These are phyloP conservation scores for Orbilia quercus DNA, from an alignment of 2,329 filamentous ascomycete genomes.

Conservation along the genomic window DNA sequence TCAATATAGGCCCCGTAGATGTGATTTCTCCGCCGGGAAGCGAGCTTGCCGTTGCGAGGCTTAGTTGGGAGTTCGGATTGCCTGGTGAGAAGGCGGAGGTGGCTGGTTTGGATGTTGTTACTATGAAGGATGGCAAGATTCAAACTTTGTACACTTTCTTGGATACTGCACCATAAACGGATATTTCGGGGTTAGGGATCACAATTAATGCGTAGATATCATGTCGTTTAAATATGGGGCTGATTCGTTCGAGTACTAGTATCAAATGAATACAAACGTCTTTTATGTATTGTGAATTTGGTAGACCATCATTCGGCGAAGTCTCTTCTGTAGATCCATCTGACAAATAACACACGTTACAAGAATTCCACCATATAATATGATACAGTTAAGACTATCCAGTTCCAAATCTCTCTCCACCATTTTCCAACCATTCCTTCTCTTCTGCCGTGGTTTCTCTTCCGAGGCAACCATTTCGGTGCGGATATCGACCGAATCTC, in stretches of 20 bases:
- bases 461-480: constrained; percentile 69
- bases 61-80: constrained; percentile 33
- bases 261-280: no score
- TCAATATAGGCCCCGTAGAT: constrained; percentile 22
- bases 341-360: no score
- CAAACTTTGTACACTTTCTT: constrained; percentile 43
- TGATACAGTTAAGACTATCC: constrained; percentile 14
- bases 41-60: constrained; percentile 26
- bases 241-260: no score
- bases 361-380: no score
- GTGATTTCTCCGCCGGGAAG: constrained; percentile 20
- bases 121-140: constrained; percentile 42
- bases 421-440: constrained; percentile 66
- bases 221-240: no score
- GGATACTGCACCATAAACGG: constrained; percentile 5
- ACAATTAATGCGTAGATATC: no score
- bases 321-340: no score
- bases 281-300: no score
- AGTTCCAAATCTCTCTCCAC: constrained; percentile 55
- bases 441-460: constrained; percentile 68
- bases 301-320: no score
- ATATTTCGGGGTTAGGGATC: background rate
- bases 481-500: constrained; percentile 71
- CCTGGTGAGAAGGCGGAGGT: constrained; percentile 26
- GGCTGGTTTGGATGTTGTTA: constrained; percentile 33